A percentile compares a stretch with the other conserved stretches of the same genome.
Evolutionary conservation across 352 stramenopile genomes (phyloP).

Genomic region (Phytophthora foliorum): DNA sequence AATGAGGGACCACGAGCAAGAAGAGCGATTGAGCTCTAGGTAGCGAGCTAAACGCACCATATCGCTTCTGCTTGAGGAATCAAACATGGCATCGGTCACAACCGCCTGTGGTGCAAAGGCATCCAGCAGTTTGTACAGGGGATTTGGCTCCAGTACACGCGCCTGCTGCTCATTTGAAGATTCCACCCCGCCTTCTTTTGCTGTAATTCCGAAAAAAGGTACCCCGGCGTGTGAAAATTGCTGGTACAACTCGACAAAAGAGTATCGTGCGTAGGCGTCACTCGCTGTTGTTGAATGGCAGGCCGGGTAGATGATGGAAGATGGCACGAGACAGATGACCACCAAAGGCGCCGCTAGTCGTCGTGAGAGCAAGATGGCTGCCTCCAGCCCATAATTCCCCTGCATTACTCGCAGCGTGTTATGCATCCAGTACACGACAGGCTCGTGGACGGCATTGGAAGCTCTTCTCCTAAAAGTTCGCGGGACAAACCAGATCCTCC

Average conservation of each 20-base stretch:
- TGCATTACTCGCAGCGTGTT: constrained; percentile 66
- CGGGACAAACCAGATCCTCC: constrained; percentile 51
- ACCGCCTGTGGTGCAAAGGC: constrained; percentile 50
- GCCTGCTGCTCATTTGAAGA: constrained; percentile 4
- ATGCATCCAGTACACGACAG: constrained; percentile 80
- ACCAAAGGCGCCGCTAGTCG: constrained; percentile 55
- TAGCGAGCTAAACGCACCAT: constrained; percentile 45
- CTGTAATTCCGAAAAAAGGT: constrained; percentile 58
- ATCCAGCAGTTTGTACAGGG: constrained; percentile 52
- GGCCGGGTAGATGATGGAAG: constrained; percentile 60
- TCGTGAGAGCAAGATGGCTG: constrained; percentile 55
- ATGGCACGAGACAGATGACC: constrained; percentile 54
- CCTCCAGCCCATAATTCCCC: constrained; percentile 71
- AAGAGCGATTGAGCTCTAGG: constrained; percentile 41
- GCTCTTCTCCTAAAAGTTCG: constrained; percentile 10
- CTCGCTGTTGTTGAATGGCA: constrained; percentile 62
- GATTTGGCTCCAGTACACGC: constrained; percentile 27
- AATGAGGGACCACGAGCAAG: constrained; percentile 61
- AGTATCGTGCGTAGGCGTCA: constrained; percentile 69
- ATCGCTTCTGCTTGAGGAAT: constrained; percentile 44
- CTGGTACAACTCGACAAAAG: constrained; percentile 56
- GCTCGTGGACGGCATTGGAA: constrained; percentile 5
- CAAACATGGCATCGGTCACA: constrained; percentile 52
- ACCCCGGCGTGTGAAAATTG: constrained; percentile 51
- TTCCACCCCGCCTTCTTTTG: constrained; percentile 16